Percentiles rank a stretch among this genome's conserved stretches.
phyloP scores from a whole-genome alignment of 73 alveolate species.

The Durusdinium trenchii region DNA sequence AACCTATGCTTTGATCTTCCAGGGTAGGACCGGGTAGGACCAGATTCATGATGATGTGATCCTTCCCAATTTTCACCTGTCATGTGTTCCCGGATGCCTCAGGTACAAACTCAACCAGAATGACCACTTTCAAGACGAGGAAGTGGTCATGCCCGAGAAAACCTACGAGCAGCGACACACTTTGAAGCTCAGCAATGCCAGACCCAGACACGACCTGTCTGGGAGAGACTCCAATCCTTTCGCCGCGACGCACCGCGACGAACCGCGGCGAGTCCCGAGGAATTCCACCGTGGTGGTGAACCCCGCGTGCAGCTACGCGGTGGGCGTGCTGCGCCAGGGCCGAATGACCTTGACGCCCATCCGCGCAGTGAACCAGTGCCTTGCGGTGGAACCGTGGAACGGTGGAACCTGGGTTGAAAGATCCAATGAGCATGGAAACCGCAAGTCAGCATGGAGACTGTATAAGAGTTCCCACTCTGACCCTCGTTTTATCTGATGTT shows the following conservation, averaged over 20 bases:
- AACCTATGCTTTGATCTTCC: too few species aligned
- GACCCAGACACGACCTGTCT: not conserved
- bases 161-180: conserved; percentile 63
- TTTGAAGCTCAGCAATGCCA: not conserved
- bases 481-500: too few species aligned
- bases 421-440: too few species aligned
- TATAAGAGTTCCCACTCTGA: too few species aligned
- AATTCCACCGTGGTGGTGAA: conserved; percentile 47
- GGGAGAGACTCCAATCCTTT: not conserved
- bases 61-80: not conserved
- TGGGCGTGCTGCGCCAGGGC: conserved; percentile 71
- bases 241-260: not conserved
- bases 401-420: too few species aligned
- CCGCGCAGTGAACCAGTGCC: conserved; percentile 83
- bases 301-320: conserved; percentile 82
- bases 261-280: not conserved
- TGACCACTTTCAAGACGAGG: conserved; percentile 82
- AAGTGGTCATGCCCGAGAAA: conserved; percentile 21
- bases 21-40: too few species aligned
- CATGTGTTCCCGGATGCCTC: not conserved
- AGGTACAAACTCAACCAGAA: conserved; percentile 67
- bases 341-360: conserved; percentile 80
- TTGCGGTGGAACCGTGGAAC: too few species aligned
- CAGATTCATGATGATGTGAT: too few species aligned
- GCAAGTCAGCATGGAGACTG: too few species aligned